Percentiles rank a stretch among this genome's conserved stretches.
phyloP scores from a whole-genome alignment of 23 red algal species.

The Chondrus crispus region DNA sequence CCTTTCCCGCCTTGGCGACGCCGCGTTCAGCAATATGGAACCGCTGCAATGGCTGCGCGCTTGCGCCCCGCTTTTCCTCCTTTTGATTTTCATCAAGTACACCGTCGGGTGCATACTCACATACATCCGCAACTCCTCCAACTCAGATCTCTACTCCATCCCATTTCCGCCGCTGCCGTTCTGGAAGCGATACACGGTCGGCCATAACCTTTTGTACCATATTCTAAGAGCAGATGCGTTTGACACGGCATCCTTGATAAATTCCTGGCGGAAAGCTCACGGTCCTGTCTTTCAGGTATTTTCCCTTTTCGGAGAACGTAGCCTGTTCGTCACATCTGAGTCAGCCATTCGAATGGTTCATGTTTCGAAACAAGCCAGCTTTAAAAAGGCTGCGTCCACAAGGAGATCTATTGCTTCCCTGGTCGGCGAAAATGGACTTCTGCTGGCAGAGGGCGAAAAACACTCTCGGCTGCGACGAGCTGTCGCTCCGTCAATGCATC shows the following conservation, averaged over 20 bases:
- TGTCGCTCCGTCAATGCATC: not conserved
- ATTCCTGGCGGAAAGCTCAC: not conserved
- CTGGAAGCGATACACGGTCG: not conserved
- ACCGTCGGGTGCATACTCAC: too few relatives aligned
- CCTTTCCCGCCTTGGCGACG: too few relatives aligned
- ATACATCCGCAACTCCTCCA: too few relatives aligned
- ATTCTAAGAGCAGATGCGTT: not conserved
- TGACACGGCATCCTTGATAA: not conserved
- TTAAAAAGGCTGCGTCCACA: not conserved
- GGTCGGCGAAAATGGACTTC: not conserved
- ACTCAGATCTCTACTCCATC: not conserved
- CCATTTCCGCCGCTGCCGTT: not conserved
- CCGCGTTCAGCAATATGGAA: too few relatives aligned
- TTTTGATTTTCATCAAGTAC: too few relatives aligned
- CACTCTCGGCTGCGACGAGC: not conserved
- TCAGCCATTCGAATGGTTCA: not conserved
- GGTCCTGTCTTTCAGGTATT: not conserved
- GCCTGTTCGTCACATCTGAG: not conserved
- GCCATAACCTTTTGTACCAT: not conserved
- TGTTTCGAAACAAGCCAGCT: not conserved
- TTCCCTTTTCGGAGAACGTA: not conserved
- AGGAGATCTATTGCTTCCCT: not conserved
- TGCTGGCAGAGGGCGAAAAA: not conserved
- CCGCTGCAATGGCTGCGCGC: too few relatives aligned
- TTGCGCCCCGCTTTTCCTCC: too few relatives aligned